Conservation (phyloP, 2,329 filamentous ascomycete species). For the Mycocentrospora acerina region DNA sequence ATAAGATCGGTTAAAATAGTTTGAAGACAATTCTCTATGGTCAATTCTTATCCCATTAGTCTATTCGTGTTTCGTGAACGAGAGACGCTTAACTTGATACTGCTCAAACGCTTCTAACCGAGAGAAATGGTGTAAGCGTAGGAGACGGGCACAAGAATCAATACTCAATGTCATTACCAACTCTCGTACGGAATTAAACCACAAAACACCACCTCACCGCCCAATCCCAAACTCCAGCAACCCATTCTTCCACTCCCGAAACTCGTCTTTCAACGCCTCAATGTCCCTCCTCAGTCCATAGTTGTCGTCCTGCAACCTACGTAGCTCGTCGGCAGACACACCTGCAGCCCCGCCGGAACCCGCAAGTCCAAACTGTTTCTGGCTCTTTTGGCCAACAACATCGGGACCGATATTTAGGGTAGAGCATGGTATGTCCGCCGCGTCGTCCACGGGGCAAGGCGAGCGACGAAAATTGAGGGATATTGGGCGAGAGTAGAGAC, state of each 20-base stretch:
- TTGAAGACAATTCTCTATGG: too few species aligned
- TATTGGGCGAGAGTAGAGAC: constrained; percentile 1
- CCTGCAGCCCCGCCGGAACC: neutral
- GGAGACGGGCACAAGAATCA: too few species aligned
- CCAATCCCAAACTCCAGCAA: constrained; percentile 9
- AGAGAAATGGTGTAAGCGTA: too few species aligned
- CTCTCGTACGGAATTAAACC: too few species aligned
- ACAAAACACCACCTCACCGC: neutral
- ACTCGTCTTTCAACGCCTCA: constrained; percentile 17
- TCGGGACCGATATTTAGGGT: too few species aligned
- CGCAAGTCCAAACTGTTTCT: neutral
- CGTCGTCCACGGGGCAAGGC: constrained; percentile 3
- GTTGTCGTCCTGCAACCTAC: constrained; percentile 10
- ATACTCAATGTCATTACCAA: too few species aligned
- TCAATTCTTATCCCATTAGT: too few species aligned
- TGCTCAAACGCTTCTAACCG: too few species aligned
- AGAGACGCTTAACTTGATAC: too few species aligned
- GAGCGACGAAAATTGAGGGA: neutral
- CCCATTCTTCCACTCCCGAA: constrained; percentile 14
- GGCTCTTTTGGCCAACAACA: too few species aligned
- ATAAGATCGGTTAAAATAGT: too few species aligned
- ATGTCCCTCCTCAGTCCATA: constrained; percentile 17
- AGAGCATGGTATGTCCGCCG: neutral
- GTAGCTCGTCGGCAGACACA: neutral
- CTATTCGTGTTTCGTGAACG: too few species aligned